Evolutionary conservation across 2,329 filamentous ascomycete genomes (phyloP).

Genomic region (Penicillium sp.): DNA sequence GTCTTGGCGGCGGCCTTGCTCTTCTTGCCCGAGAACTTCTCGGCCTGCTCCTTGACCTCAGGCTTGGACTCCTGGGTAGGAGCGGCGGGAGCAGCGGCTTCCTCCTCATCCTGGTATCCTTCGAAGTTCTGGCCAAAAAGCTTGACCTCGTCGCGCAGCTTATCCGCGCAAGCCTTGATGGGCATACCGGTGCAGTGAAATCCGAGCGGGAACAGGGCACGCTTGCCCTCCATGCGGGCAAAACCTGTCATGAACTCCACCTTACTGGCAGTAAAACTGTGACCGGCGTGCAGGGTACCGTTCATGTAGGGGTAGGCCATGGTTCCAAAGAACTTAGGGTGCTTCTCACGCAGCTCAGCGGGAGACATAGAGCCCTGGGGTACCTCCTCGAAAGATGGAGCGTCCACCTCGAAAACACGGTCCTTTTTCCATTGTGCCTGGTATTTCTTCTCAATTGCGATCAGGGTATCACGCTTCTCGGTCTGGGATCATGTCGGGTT

Average conservation of each 20-base stretch:
- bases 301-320: slow-evolving; percentile 85
- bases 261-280: slow-evolving; percentile 90
- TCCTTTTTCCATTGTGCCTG: slow-evolving; percentile 81
- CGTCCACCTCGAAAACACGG: slow-evolving; percentile 81
- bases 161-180: slow-evolving; percentile 97
- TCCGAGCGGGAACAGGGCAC: slow-evolving; percentile 84
- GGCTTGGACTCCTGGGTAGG: slow-evolving; percentile 62
- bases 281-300: slow-evolving; percentile 84
- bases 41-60: slow-evolving; percentile 75
- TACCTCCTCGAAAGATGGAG: slow-evolving; percentile 77
- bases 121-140: slow-evolving; percentile 88
- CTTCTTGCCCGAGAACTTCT: slow-evolving; percentile 92
- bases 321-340: slow-evolving; percentile 89
- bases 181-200: slow-evolving; percentile 98
- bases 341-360: slow-evolving; percentile 74
- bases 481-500: slow-evolving; percentile 26
- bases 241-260: slow-evolving; percentile 90
- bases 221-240: slow-evolving; percentile 87
- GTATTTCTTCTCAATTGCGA: slow-evolving; percentile 78
- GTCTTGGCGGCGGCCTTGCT: slow-evolving; percentile 89
- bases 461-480: slow-evolving; percentile 36
- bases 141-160: slow-evolving; percentile 86
- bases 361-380: slow-evolving; percentile 74
- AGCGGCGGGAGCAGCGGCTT: slow-evolving; percentile 52
- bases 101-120: slow-evolving; percentile 68